Percentiles rank a stretch among this genome's conserved stretches.
phyloP scores from a whole-genome alignment of 306 rosid species.

The Fragaria ananassa region DNA sequence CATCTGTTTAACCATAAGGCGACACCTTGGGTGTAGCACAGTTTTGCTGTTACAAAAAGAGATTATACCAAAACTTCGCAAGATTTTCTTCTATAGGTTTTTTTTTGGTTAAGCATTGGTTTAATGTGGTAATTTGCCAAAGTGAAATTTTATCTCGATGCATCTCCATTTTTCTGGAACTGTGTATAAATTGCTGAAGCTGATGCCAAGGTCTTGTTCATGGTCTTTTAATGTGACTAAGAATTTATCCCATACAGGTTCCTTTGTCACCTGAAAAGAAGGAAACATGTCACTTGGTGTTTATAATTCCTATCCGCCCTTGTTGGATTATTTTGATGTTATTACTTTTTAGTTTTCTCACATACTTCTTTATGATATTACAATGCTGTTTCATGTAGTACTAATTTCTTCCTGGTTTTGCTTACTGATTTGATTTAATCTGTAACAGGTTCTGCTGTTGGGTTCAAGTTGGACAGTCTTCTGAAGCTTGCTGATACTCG shows the following conservation, averaged over 20 bases:
- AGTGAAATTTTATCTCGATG: not conserved
- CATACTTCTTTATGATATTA: not conserved
- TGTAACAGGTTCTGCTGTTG: constrained; percentile 86
- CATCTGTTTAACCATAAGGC: not conserved
- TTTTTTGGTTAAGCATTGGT: not conserved
- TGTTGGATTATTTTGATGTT: not conserved
- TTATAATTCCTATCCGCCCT: not conserved
- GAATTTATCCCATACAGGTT: not conserved
- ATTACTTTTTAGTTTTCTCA: not conserved
- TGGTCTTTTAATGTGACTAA: not conserved
- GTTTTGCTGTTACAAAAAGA: not conserved
- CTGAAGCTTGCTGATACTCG: constrained; percentile 93
- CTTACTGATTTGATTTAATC: constrained; percentile 9
- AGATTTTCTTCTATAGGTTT: not conserved
- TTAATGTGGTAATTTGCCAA: not conserved
- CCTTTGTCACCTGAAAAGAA: not conserved
- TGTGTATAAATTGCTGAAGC: not conserved
- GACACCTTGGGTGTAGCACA: not conserved
- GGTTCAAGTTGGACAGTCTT: constrained; percentile 97
- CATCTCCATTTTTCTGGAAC: not conserved
- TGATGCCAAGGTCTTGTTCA: not conserved
- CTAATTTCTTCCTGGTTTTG: not conserved
- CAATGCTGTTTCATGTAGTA: not conserved
- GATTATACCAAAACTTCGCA: not conserved
- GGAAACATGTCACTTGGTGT: not conserved